phyloP scores from a whole-genome alignment of 495 filamentous ascomycete genomes.

The Aspergillus hancockii region DNA sequence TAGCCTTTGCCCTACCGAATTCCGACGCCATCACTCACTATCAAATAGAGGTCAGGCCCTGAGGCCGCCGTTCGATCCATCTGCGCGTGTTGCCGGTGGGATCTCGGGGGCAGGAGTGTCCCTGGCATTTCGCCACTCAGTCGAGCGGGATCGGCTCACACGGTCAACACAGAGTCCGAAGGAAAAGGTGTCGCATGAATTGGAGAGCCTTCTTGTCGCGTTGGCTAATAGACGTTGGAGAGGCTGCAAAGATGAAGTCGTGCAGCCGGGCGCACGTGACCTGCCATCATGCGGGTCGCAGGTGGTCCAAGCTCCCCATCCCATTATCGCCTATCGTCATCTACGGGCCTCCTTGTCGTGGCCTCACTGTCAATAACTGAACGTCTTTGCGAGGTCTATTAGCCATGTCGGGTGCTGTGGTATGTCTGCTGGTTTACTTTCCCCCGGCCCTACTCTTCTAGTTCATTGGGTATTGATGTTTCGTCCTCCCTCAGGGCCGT shows the following conservation, averaged over 20 bases:
- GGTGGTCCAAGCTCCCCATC: conserved; percentile 30
- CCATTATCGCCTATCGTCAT: conserved; percentile 26
- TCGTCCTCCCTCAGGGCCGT: conserved; percentile 36
- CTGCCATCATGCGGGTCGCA: conserved; percentile 23
- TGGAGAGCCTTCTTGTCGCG: conserved; percentile 31
- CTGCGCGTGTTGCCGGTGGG: conserved; percentile 51
- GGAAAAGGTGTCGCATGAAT: conserved; percentile 29
- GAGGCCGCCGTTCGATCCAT: conserved; percentile 49
- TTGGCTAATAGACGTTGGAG: conserved; percentile 20
- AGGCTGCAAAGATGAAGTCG: conserved; percentile 31
- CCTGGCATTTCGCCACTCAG: conserved; percentile 59
- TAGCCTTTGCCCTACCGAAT: conserved; percentile 12
- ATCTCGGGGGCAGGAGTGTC: conserved; percentile 59
- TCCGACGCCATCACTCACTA: conserved; percentile 56
- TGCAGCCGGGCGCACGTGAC: conserved; percentile 31
- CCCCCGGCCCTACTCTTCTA: too few species aligned
- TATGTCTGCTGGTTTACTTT: too few species aligned
- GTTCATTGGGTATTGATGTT: too few species aligned
- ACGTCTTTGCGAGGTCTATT: conserved; percentile 14
- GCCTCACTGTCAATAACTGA: conserved; percentile 18
- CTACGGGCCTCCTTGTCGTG: conserved; percentile 17
- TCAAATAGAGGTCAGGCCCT: conserved; percentile 69
- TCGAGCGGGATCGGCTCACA: conserved; percentile 44
- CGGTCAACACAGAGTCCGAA: conserved; percentile 34
- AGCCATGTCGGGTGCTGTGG: conserved; percentile 60